Conservation (phyloP, 2,329 filamentous ascomycete genomes). For the Colletotrichum ledebouriae region DNA sequence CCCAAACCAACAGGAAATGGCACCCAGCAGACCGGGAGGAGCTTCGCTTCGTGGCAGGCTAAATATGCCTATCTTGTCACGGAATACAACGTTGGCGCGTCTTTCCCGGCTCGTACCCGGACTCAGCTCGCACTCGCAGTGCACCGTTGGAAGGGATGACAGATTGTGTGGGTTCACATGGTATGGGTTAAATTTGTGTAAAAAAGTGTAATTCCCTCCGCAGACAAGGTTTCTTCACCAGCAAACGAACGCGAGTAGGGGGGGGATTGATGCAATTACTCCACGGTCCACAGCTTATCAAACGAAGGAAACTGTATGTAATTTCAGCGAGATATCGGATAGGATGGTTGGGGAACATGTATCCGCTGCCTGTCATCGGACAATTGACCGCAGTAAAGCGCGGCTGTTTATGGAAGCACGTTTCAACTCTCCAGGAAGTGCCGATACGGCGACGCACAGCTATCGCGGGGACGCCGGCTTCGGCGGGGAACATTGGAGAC, state of each 20-base stretch:
- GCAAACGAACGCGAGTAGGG: background rate
- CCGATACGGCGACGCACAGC: slow-evolving; percentile 8
- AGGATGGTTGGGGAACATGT: too few species aligned
- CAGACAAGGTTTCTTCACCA: too few species aligned
- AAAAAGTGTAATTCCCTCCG: too few species aligned
- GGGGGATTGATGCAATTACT: background rate
- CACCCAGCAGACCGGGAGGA: background rate
- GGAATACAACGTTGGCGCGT: background rate
- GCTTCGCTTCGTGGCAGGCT: slow-evolving; percentile 12
- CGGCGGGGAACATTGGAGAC: slow-evolving; percentile 12
- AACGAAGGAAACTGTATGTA: slow-evolving; percentile 1
- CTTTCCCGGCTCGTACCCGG: too few species aligned
- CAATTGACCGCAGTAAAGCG: background rate
- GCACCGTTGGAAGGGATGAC: background rate
- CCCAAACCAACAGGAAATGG: slow-evolving; percentile 5
- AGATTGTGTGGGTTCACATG: too few species aligned
- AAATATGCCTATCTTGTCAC: background rate
- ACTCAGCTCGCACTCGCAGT: too few species aligned
- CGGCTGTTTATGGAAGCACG: too few species aligned
- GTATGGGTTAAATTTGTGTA: too few species aligned
- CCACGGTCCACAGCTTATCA: slow-evolving; percentile 9
- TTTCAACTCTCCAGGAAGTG: slow-evolving; percentile 14
- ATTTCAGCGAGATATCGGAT: slow-evolving; percentile 6
- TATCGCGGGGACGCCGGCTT: slow-evolving; percentile 24
- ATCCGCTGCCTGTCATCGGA: background rate